Evolutionary conservation across 495 filamentous ascomycete species (phyloP), one percentile per base, ranked within the genome.

Genomic region (Penicillium paradoxum): DNA sequence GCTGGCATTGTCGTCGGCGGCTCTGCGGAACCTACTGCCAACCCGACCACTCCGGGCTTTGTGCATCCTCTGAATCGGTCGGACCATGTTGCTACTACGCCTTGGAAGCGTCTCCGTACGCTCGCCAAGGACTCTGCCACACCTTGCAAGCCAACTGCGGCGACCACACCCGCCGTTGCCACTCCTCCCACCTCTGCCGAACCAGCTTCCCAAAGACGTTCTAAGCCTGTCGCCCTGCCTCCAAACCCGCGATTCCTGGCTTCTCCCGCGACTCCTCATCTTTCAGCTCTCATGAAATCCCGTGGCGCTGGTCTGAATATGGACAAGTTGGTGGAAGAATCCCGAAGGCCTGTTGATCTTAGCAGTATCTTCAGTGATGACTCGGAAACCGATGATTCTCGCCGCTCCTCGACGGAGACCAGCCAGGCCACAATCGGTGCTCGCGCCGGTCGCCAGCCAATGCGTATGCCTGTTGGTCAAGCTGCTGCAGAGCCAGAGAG

Each of bases 1-100:
- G 67, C 73, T 49, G 83, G 82, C 24, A 71, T 69, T 36, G 62
- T 80, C n/a, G 70, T 80, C 50, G 79, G 75, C 38, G 73, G 72
- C 37, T 81, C 80, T 47, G 79, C 65, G 53, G 76, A 77, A 43
- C 58, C 79, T 50, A 59, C 60, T 17, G 51, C 52, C 34, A 65
- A 52, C 27, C 49, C 62, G 24, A 48, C 64, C 34, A 57, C 73
- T 21, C 67, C 79, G 25, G 81, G 81, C 5, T 75, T 83, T 49
- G 85, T 88, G 21, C 87, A 92, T 64, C 86, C 87, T 17, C 66
- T 90, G 47, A 82, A 84, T 42, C 78, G 83, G 53, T 74, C 78
- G 24, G 79, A 84, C 32, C 74, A 80, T 58, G 67, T 75, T 7
- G 79, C 85, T 14, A 74, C 79, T 30, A 38, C 46, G 1, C 73